Conservation (phyloP, 2,329 filamentous ascomycete genomes). For the Beauveria bassiana region DNA sequence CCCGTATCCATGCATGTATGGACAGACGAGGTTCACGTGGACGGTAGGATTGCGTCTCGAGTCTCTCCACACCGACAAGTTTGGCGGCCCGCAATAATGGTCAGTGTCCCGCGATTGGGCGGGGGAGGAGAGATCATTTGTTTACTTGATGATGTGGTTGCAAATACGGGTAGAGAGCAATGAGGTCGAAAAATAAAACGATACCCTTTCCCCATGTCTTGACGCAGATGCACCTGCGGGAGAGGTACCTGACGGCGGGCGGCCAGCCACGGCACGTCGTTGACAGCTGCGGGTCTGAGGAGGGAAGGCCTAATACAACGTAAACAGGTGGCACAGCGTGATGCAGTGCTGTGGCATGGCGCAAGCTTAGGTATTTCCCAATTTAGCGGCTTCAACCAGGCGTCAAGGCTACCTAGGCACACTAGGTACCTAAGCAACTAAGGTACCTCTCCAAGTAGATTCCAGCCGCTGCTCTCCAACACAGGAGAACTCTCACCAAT, state of each 20-base stretch:
- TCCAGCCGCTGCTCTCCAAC: not conserved
- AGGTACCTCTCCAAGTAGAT: not conserved
- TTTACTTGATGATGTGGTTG: not conserved
- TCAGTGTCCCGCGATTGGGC: not conserved
- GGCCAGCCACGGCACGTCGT: not conserved
- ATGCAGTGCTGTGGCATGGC: not conserved
- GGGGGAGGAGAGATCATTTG: not conserved
- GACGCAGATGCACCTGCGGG: not conserved
- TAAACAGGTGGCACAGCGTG: not conserved
- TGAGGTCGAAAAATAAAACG: no score
- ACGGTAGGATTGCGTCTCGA: constrained; percentile 1
- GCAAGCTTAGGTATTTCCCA: not conserved
- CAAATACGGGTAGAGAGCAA: not conserved
- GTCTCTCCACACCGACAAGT: constrained; percentile 4
- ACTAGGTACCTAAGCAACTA: no score
- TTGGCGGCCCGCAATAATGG: not conserved
- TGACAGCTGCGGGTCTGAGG: constrained; percentile 1
- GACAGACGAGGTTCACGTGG: constrained; percentile 10
- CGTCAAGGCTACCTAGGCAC: not conserved
- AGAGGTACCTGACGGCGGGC: not conserved
- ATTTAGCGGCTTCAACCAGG: not conserved
- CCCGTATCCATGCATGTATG: not conserved
- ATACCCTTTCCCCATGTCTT: not conserved
- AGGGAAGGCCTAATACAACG: no score
- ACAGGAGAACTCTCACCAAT: not conserved